Base-by-base conservation (phyloP, 2,329 filamentous ascomycete genomes). In the Eutypa lata region DNA sequence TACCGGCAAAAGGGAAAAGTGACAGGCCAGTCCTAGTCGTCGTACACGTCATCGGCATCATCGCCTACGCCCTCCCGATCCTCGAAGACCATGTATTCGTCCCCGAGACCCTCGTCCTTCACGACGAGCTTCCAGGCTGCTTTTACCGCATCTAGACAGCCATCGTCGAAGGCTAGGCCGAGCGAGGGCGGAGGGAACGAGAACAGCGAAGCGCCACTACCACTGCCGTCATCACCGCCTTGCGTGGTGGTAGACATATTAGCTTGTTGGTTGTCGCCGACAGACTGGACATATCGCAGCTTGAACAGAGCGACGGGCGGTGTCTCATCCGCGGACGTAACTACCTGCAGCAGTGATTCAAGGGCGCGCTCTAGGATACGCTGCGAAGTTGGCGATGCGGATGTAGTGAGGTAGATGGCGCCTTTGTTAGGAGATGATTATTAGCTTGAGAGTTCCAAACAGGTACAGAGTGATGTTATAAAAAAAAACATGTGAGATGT, bases 101-200 rank as follows among this genome's bases (percentile, higher is more conserved):
- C n/a, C 6, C 35, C 4, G 26, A 10, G 26, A 31, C n/a, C 35
- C 7, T 38, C 35, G 35, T 14, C 35, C 10, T 79, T 81, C 59
- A 82, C 74, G 3, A 91, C 77, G 47, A 76, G 73, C 55, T 80
- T 75, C 91, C 92, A 97, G 7, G 86, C 83, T 10, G 80, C 70
- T 54, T 82, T 82, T 2, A 96, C 89, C 24, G 82, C 70, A 7
- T 84, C 80, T 10, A 97, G 71, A 2, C 84, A 73, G 0, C 73
- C 65, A 60, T 97, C 93, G 61, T 91, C 83, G 58, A 96, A 89
- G 0, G 88, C 80, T 7, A 95, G 77, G 57, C 88, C 86, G 8
- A 86, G 70, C 2, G 83, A 76, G 0, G 83, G 66, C 2, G 81
- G 73, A 4, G 84, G 78, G 54, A 94, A 83, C 1, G 74, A 69